Evolutionary conservation across 371 early-diverging fungal genomes (phyloP).

Genomic region (Mucor indicus): DNA sequence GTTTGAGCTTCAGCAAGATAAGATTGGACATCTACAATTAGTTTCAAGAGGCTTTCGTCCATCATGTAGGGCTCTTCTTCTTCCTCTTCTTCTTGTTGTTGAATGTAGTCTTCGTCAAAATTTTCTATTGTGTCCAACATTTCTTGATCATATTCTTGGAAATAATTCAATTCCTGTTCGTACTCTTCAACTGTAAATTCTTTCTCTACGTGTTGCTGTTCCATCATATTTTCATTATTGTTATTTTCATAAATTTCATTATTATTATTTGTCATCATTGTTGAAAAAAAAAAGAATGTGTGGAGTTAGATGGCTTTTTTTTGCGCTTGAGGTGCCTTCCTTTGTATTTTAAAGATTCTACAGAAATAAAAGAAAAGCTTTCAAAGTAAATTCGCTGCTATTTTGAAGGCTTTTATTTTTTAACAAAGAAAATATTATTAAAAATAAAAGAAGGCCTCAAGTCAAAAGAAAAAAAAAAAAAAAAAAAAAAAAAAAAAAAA

Average conservation of each 20-base stretch:
- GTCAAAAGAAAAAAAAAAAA: neutral
- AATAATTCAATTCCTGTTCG: constrained; percentile 20
- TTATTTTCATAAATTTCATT: no score
- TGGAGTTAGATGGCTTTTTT: no score
- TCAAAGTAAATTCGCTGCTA: no score
- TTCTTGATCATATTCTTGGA: constrained; percentile 32
- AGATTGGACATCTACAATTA: constrained; percentile 45
- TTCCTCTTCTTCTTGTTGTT: constrained; percentile 11
- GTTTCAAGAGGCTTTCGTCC: constrained; percentile 28
- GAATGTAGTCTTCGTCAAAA: constrained; percentile 19
- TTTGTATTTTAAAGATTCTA: no score
- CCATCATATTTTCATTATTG: neutral
- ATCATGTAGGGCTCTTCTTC: constrained; percentile 20
- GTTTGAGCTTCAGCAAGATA: constrained; percentile 32
- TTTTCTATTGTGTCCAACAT: constrained; percentile 26
- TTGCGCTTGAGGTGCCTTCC: no score
- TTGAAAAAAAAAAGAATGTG: neutral
- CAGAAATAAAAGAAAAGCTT: no score
- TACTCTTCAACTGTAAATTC: constrained; percentile 11
- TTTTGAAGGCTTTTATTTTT: no score
- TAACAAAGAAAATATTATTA: neutral
- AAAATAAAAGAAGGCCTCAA: constrained; percentile 2
- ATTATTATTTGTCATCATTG: constrained; percentile 1
- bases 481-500: neutral
- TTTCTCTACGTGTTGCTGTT: neutral